These are phyloP conservation scores for Solanum pimpinellifolium DNA, from an alignment of 257 asterid genomes.

Conservation along the genomic window DNA sequence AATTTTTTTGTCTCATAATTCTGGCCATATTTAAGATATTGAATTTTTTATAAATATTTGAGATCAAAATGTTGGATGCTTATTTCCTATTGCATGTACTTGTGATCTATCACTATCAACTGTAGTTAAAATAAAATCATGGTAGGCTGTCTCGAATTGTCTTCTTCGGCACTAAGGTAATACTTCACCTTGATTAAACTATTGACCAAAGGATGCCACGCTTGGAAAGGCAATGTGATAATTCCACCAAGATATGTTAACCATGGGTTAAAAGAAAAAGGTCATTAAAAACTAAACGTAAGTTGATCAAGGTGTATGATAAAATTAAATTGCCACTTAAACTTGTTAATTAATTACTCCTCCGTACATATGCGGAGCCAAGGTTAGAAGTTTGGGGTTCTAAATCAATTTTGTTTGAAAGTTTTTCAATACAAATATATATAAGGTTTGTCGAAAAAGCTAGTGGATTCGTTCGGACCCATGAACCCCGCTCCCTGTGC, in stretches of 20 bases:
- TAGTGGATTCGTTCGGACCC: no score
- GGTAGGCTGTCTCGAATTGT: not conserved
- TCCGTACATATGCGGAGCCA: not conserved
- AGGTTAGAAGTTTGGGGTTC: no score
- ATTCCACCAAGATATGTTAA: not conserved
- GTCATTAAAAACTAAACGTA: not conserved
- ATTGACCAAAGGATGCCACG: not conserved
- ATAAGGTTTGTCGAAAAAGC: no score
- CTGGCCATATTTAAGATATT: not conserved
- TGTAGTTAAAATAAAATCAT: not conserved
- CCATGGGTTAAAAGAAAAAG: not conserved
- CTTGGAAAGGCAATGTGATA: not conserved
- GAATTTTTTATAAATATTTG: not conserved
- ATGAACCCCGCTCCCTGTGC: no score
- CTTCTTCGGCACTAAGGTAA: not conserved
- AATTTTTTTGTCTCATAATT: not conserved
- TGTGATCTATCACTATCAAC: not conserved
- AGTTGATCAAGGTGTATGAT: not conserved
- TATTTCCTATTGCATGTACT: not conserved
- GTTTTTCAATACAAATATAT: no score
- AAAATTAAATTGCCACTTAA: not conserved
- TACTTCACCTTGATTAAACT: not conserved
- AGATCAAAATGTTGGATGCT: not conserved
- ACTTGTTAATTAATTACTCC: not conserved
- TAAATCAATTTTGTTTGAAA: no score